Percentiles rank a stretch among this genome's conserved stretches.
phyloP scores from a whole-genome alignment of 2,329 filamentous ascomycete genomes.

The Hymenoscyphus repandus region DNA sequence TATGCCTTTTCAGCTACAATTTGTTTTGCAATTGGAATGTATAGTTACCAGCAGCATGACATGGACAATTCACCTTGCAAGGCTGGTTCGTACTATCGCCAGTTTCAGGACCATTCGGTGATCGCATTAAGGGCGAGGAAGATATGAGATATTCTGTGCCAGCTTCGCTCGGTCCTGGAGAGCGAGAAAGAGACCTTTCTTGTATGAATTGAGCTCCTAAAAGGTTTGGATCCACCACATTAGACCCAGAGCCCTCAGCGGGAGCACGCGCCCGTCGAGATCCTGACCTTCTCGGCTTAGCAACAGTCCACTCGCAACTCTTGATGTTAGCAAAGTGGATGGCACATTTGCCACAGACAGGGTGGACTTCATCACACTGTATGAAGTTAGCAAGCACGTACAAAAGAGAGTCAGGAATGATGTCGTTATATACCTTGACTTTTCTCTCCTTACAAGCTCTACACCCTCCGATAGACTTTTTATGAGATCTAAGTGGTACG shows the following conservation, averaged over 20 bases:
- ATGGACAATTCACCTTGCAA: background rate
- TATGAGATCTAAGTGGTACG: constrained; percentile 11
- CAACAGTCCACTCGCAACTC: constrained; percentile 9
- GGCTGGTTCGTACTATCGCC: too few relatives aligned
- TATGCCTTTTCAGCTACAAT: constrained; percentile 5
- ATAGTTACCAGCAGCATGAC: background rate
- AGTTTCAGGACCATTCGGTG: too few relatives aligned
- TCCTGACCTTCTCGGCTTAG: background rate
- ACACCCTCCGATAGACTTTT: constrained; percentile 15
- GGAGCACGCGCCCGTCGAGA: too few relatives aligned
- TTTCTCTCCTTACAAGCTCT: constrained; percentile 16
- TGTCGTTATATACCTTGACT: constrained; percentile 13
- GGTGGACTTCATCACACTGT: constrained; percentile 15
- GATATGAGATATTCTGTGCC: too few relatives aligned
- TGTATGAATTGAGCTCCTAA: too few relatives aligned
- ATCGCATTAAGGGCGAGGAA: too few relatives aligned
- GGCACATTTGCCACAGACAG: constrained; percentile 14
- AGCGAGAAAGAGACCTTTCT: too few relatives aligned
- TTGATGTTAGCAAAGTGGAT: constrained; percentile 18
- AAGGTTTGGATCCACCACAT: too few relatives aligned
- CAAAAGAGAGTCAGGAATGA: too few relatives aligned
- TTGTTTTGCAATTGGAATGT: background rate
- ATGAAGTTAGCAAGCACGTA: background rate
- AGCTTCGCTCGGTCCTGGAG: too few relatives aligned
- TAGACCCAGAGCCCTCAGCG: too few relatives aligned